Base-by-base conservation (phyloP, 108 stramenopile species). In the Pseudonitzschia multiseries region DNA sequence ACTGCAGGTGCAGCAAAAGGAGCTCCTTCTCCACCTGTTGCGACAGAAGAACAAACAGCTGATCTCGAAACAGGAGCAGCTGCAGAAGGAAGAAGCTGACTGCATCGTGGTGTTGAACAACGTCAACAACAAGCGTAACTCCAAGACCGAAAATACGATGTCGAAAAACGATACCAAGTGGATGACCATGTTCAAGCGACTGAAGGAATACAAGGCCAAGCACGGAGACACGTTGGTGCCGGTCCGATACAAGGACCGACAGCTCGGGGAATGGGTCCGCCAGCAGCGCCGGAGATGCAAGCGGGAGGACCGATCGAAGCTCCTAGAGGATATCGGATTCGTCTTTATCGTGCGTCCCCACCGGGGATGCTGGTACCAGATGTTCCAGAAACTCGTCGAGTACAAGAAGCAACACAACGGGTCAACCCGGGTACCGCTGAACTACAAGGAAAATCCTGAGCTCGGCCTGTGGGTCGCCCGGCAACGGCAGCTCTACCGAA, bases 241-340 rank as follows among this genome's bases (percentile, higher is more conserved):
- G 24, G 24, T 24, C 53, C 53, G 22, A 8, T 54, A 54, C 13
- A 54, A 54, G 15, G 24, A 54, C 14, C 53, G 22, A 15, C n/a
- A 54, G 53, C 53, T 54, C 5, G 53, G 53, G 4, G 53, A 54
- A 54, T 54, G 53, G 53, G 53, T 54, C n/a, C 53, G 53, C 8
- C n/a, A 21, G 24, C 53, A 54, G 24, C 53, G 53, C 24, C 22
- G n/a, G n/a, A 54, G n/a, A 14, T 54, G 24, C 14, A 54, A 21
- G 24, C n/a, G 53, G n/a, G 14, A 10, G 24, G 24, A 24, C 24
- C 53, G 53, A 24, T 14, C 24, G 24, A 21, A 54, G n/a, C 8
- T 54, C 8, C 53, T 54, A 0, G 53, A 54, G 14, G 24, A 54
- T 8, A 54, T 54, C 14, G 53, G 53, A 8, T 54, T 54, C 15